These are phyloP conservation scores for Leptomonas pyrrhocoris DNA, from an alignment of 208 protist genomes.

Conservation along the genomic window DNA sequence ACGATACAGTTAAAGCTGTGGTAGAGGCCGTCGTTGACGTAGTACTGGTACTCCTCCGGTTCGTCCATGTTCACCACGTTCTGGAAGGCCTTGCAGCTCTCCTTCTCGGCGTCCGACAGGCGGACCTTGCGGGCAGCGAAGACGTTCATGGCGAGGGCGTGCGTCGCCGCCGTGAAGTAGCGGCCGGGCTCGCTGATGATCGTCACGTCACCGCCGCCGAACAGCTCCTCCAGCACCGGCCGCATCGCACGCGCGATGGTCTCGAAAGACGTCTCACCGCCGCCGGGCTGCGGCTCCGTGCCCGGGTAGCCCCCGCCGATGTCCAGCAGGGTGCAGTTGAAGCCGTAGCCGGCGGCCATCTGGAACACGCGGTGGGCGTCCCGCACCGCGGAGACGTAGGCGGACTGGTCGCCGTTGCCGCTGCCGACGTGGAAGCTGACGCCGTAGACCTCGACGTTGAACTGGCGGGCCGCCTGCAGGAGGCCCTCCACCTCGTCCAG, in stretches of 20 bases:
- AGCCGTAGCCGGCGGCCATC: constrained; percentile 56
- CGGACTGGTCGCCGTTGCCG: constrained; percentile 58
- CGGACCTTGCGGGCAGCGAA: constrained; percentile 52
- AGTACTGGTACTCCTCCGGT: constrained; percentile 72
- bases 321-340: constrained; percentile 83
- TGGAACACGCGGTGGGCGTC: constrained; percentile 64
- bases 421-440: constrained; percentile 92
- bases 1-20: constrained; percentile 88
- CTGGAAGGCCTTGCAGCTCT: constrained; percentile 26
- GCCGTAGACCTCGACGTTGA: constrained; percentile 68
- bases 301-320: constrained; percentile 91
- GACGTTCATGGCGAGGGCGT: constrained; percentile 76
- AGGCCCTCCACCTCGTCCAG: constrained; percentile 48
- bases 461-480: constrained; percentile 40
- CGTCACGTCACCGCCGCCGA: constrained; percentile 46
- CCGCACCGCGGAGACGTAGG: constrained; percentile 65
- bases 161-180: constrained; percentile 73
- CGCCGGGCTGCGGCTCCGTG: constrained; percentile 13
- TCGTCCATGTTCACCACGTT: constrained; percentile 29
- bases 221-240: constrained; percentile 66
- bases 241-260: constrained; percentile 60
- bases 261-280: constrained; percentile 42
- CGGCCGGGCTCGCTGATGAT: constrained; percentile 88
- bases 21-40: constrained; percentile 89
- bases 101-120: constrained; percentile 37